Percentiles rank a stretch among this genome's conserved stretches.
Evolutionary conservation across 2,329 filamentous ascomycete species (phyloP).

Genomic region (Hortaea werneckii): DNA sequence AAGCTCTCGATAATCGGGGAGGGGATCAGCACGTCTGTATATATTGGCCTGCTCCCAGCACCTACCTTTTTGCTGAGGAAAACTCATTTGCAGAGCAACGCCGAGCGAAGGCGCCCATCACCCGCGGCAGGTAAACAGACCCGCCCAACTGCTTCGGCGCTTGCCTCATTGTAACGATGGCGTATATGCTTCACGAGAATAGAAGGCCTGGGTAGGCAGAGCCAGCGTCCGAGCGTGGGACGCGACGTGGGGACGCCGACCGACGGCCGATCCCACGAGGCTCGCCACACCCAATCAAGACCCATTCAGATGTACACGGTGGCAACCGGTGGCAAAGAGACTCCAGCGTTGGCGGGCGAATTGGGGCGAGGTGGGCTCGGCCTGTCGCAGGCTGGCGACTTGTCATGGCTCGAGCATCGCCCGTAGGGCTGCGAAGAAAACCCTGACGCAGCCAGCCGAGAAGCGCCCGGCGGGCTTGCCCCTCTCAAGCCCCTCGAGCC

Average conservation of each 20-base stretch:
- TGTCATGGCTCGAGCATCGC: background rate
- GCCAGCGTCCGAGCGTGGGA: background rate
- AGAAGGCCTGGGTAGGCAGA: background rate
- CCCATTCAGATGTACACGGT: background rate
- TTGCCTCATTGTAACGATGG: background rate
- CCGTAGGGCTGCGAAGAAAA: background rate
- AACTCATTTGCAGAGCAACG: background rate
- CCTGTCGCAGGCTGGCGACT: background rate
- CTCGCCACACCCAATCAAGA: background rate
- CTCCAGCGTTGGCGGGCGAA: conserved; percentile 1
- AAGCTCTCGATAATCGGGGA: background rate
- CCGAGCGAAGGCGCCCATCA: no score
- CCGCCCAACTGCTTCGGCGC: background rate
- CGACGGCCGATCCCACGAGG: background rate
- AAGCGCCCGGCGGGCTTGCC: background rate
- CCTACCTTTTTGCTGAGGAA: background rate
- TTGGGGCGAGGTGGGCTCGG: background rate
- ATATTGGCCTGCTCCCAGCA: background rate
- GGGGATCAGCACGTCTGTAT: background rate
- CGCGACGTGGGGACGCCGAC: background rate
- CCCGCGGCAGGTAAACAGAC: background rate
- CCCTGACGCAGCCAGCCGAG: background rate
- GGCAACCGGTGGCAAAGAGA: no score
- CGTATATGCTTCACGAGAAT: background rate
- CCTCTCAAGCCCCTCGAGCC: background rate